A percentile compares a stretch with the other conserved stretches of the same genome.
These are phyloP conservation scores for Sphenostylis stenocarpa DNA, from an alignment of 306 rosid species.

Conservation along the genomic window DNA sequence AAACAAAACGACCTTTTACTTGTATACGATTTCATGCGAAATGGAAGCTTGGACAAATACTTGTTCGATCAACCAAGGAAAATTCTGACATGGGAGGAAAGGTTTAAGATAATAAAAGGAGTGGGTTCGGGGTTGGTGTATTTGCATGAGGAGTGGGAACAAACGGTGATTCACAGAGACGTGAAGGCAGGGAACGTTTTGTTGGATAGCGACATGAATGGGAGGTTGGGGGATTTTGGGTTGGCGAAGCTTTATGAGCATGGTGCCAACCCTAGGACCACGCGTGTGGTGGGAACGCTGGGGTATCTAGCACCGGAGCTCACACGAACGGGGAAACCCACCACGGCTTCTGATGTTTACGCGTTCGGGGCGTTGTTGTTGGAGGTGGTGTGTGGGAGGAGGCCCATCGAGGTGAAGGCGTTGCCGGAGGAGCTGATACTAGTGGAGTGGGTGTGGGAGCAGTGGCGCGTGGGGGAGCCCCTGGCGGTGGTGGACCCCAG, in stretches of 20 bases:
- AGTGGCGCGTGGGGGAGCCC: constrained; percentile 44
- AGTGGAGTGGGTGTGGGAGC: constrained; percentile 70
- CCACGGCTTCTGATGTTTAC: constrained; percentile 53
- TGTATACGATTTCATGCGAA: constrained; percentile 61
- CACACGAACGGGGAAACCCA: constrained; percentile 58
- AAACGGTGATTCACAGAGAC: constrained; percentile 67
- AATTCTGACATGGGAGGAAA: constrained; percentile 52
- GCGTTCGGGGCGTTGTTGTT: constrained; percentile 64
- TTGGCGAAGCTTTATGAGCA: constrained; percentile 58
- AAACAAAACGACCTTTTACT: constrained; percentile 41
- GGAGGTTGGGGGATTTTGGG: constrained; percentile 59
- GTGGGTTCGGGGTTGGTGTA: constrained; percentile 60
- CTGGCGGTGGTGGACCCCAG: constrained; percentile 44
- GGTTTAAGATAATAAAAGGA: constrained; percentile 58
- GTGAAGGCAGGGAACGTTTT: constrained; percentile 65
- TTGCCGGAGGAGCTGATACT: constrained; percentile 58
- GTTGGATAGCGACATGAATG: constrained; percentile 59
- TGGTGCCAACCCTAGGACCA: constrained; percentile 55
- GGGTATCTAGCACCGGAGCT: constrained; percentile 67
- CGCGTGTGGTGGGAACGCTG: constrained; percentile 64
- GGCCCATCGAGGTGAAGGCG: constrained; percentile 59
- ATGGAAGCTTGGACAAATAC: constrained; percentile 65
- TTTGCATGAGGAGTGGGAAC: constrained; percentile 67
- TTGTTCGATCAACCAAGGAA: constrained; percentile 40
- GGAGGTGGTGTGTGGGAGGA: constrained; percentile 65